These are phyloP conservation scores for Arthrobotrys conoides DNA, from an alignment of 2,329 filamentous ascomycete species.

Conservation along the genomic window DNA sequence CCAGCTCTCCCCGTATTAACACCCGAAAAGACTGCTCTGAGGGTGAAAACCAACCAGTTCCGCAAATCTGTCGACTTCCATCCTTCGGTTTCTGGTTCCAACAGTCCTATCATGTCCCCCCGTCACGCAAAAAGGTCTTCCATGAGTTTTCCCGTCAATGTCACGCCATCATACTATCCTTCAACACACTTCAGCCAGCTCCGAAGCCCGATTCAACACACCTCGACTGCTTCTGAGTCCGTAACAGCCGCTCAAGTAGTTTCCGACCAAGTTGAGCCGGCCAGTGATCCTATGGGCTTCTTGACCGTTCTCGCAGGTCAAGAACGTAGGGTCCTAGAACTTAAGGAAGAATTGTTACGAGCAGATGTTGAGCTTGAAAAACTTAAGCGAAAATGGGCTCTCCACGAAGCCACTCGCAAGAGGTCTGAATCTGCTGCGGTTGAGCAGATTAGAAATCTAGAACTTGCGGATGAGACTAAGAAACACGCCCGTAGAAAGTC, in stretches of 20 bases:
- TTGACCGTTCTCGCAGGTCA: conserved; percentile 92
- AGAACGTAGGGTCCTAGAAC: conserved; percentile 88
- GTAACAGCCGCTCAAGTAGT: conserved; percentile 15
- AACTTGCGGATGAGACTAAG: conserved; percentile 67
- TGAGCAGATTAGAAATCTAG: conserved; percentile 72
- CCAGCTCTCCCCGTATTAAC: conserved; percentile 36
- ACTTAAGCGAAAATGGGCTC: conserved; percentile 87
- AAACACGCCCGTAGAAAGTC: conserved; percentile 62
- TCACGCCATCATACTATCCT: conserved; percentile 53
- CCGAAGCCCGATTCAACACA: conserved; percentile 57
- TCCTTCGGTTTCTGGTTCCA: conserved; percentile 44
- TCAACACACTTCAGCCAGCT: conserved; percentile 59
- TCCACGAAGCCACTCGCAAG: conserved; percentile 82
- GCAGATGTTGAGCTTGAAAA: conserved; percentile 82
- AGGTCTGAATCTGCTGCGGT: conserved; percentile 67
- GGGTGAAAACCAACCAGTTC: conserved; percentile 46
- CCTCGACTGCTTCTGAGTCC: conserved; percentile 31
- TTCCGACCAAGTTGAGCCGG: conserved; percentile 47
- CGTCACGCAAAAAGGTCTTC: conserved; percentile 52
- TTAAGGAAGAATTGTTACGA: conserved; percentile 87
- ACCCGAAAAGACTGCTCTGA: conserved; percentile 34
- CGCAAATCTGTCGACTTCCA: conserved; percentile 57
- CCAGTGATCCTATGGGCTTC: conserved; percentile 75
- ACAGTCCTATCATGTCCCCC: conserved; percentile 36
- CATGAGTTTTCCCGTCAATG: conserved; percentile 58